These are phyloP conservation scores for Oryza officinalis DNA, from an alignment of 176 grass and related monocot species.

Conservation along the genomic window DNA sequence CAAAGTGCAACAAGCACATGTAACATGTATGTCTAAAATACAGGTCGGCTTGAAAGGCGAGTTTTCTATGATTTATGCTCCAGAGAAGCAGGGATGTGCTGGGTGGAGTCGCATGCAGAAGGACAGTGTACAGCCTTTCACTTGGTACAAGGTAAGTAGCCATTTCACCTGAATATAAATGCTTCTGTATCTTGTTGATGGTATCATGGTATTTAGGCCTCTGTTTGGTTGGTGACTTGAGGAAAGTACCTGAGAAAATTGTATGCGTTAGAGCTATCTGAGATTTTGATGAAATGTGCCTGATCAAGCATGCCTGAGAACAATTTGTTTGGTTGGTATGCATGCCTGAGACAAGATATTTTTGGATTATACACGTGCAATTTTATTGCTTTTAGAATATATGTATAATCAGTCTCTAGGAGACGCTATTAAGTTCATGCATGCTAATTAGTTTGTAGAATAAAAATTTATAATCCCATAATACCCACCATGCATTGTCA, in stretches of 20 bases:
- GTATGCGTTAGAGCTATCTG: not conserved
- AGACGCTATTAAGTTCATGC: too few species aligned
- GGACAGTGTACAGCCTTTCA: conserved; percentile 55
- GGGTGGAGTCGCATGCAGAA: conserved; percentile 66
- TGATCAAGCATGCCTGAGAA: too few species aligned
- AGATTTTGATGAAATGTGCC: not conserved
- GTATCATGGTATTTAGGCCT: conserved; percentile 12
- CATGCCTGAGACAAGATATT: not conserved
- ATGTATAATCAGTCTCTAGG: too few species aligned
- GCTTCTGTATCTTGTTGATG: not conserved
- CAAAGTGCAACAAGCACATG: too few species aligned
- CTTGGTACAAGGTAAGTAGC: conserved; percentile 84
- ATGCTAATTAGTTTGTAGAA: not conserved
- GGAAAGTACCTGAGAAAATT: not conserved
- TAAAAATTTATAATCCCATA: not conserved
- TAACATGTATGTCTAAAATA: conserved; percentile 31
- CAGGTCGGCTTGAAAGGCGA: conserved; percentile 91
- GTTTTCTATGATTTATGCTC: conserved; percentile 68
- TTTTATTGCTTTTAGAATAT: too few species aligned
- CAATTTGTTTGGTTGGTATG: too few species aligned
- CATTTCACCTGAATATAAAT: conserved; percentile 14
- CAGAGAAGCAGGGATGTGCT: conserved; percentile 55
- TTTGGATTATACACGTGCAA: not conserved
- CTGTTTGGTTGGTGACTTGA: not conserved
- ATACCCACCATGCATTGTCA: not conserved